These are phyloP conservation scores for Rhodosporidiobolus odoratus DNA, from an alignment of 768 basidiomycete species.

Conservation along the genomic window DNA sequence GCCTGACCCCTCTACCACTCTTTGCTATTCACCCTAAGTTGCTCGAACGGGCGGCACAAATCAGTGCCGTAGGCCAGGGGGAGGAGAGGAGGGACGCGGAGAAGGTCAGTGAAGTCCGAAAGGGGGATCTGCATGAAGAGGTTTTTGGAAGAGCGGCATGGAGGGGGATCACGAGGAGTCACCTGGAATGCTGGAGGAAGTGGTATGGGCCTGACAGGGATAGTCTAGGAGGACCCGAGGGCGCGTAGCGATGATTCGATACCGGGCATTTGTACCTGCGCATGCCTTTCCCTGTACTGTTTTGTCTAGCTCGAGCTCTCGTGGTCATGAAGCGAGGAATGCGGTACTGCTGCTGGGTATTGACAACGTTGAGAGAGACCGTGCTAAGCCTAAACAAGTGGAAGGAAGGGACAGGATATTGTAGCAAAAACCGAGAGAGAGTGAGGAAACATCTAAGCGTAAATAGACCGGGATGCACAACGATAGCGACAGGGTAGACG, in stretches of 20 bases:
- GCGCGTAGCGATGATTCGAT: no score
- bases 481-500: neutral
- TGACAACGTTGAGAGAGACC: neutral
- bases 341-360: neutral
- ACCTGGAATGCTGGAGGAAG: constrained; percentile 13
- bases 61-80: no score
- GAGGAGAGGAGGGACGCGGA: neutral
- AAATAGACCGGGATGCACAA: no score
- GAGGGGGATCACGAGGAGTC: constrained; percentile 26
- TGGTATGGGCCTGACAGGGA: constrained; percentile 10
- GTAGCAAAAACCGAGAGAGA: neutral
- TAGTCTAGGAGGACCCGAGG: no score
- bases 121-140: constrained; percentile 24
- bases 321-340: neutral
- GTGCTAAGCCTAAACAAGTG: neutral
- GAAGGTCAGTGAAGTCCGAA: neutral
- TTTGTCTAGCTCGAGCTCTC: no score
- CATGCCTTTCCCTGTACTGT: no score
- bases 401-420: neutral
- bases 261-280: no score
- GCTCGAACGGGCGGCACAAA: neutral
- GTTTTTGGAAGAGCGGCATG: constrained; percentile 29
- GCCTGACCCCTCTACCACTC: neutral
- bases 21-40: constrained; percentile 2
- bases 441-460: neutral